A percentile compares a stretch with the other conserved stretches of the same genome.
phyloP scores from a whole-genome alignment of 2,329 filamentous ascomycete species.

The Trichoderma asperellum region DNA sequence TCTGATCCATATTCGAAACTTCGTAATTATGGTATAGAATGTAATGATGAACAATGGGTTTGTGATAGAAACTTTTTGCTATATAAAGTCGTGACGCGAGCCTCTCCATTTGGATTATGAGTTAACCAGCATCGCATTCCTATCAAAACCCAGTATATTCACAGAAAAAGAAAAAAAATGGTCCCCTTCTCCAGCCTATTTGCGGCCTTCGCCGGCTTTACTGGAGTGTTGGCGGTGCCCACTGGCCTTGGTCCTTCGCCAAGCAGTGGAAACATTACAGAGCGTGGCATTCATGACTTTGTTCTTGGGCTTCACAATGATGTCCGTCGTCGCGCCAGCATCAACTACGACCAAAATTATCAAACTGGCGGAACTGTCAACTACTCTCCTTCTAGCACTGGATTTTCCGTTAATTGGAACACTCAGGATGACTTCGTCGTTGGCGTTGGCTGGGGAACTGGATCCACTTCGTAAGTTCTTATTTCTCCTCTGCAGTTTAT shows the following conservation, averaged over 20 bases:
- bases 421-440: constrained; percentile 32
- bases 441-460: constrained; percentile 30
- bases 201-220: not conserved
- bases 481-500: not conserved
- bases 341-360: constrained; percentile 32
- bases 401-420: constrained; percentile 31
- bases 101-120: not conserved
- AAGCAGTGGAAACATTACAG: constrained; percentile 9
- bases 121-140: not conserved
- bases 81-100: not conserved
- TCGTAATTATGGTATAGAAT: not conserved
- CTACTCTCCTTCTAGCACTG: constrained; percentile 28
- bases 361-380: constrained; percentile 30
- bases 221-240: constrained; percentile 1
- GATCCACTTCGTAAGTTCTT: constrained; percentile 17
- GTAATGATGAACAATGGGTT: not conserved
- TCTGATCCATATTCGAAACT: not conserved
- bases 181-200: not conserved
- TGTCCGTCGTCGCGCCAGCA: constrained; percentile 22
- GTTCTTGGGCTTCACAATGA: constrained; percentile 18
- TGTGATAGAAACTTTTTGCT: not conserved
- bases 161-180: not conserved
- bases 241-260: not conserved
- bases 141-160: not conserved
- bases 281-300: constrained; percentile 21